Percentiles rank a stretch among this genome's conserved stretches.
These are phyloP conservation scores for Monosporozyma yasuniensis DNA, from an alignment of 805 yeast species.

Conservation along the genomic window DNA sequence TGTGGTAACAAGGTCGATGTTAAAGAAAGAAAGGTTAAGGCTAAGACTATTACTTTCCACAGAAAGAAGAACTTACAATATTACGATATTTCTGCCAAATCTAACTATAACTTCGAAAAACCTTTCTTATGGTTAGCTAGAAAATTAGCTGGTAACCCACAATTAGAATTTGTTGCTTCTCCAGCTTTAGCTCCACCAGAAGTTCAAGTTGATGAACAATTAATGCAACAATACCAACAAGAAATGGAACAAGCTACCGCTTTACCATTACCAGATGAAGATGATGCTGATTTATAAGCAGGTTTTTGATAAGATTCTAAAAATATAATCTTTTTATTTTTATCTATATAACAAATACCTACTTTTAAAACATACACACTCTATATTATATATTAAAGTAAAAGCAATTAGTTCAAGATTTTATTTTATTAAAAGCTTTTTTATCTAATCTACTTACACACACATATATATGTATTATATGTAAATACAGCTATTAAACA, in stretches of 20 bases:
- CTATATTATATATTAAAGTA: too few relatives aligned
- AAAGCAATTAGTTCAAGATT: too few relatives aligned
- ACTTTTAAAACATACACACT: neutral
- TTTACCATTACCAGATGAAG: conserved; percentile 99
- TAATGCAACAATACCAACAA: conserved; percentile 97
- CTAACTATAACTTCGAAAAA: conserved; percentile 98
- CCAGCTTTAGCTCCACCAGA: conserved; percentile 99
- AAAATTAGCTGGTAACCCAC: conserved; percentile 96
- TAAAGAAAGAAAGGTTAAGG: conserved; percentile 99
- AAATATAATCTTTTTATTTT: neutral
- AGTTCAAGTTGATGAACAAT: conserved; percentile 91
- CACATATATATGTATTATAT: neutral
- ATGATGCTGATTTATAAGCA: conserved; percentile 91
- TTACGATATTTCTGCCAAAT: conserved; percentile 98
- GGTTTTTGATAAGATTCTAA: neutral
- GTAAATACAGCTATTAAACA: neutral
- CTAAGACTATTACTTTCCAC: conserved; percentile 99
- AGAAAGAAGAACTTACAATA: conserved; percentile 99
- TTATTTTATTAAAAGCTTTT: too few relatives aligned
- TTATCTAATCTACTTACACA: neutral
- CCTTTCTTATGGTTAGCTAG: conserved; percentile 99
- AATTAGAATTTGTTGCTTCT: conserved; percentile 95
- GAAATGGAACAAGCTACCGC: conserved; percentile 99
- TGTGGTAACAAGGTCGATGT: conserved; percentile 99
- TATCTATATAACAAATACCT: neutral